Percentiles rank a stretch among this genome's conserved stretches.
Evolutionary conservation across 2,329 filamentous ascomycete genomes (phyloP).

Genomic region (Calycina herbarum): DNA sequence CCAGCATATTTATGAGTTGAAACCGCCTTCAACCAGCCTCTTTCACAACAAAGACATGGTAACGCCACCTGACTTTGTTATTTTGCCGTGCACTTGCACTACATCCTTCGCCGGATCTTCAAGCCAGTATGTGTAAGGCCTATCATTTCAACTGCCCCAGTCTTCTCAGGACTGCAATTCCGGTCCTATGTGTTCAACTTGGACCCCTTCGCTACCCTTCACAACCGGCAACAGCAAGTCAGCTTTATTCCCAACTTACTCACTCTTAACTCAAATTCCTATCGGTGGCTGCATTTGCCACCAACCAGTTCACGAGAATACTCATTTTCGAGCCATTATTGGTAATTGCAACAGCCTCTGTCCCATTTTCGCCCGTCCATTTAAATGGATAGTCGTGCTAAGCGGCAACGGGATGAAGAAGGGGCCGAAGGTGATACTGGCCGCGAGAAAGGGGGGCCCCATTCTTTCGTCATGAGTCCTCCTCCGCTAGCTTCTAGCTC

Average conservation of each 20-base stretch:
- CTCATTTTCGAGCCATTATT: not conserved
- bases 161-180: not conserved
- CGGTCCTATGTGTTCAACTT: constrained; percentile 3
- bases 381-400: constrained; percentile 7
- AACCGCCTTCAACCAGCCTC: not conserved
- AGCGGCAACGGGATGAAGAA: constrained; percentile 8
- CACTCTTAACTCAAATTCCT: not conserved
- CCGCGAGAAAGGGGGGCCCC: not conserved
- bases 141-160: not conserved
- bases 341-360: not conserved
- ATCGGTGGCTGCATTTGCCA: not conserved
- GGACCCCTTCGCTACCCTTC: not conserved
- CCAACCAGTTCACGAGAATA: not conserved
- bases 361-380: not conserved
- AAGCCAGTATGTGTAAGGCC: not conserved
- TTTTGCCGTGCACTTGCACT: constrained; percentile 1
- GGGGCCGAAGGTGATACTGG: not conserved
- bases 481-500: not conserved
- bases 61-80: constrained; percentile 1
- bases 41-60: constrained; percentile 4
- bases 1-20: constrained; percentile 1
- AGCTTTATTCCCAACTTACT: constrained; percentile 4
- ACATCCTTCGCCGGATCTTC: not conserved
- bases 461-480: not conserved
- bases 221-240: not conserved